Evolutionary conservation across 116 monocot species (phyloP), one percentile per base, ranked within the genome.

Genomic region (Trichopus zeylanicus): DNA sequence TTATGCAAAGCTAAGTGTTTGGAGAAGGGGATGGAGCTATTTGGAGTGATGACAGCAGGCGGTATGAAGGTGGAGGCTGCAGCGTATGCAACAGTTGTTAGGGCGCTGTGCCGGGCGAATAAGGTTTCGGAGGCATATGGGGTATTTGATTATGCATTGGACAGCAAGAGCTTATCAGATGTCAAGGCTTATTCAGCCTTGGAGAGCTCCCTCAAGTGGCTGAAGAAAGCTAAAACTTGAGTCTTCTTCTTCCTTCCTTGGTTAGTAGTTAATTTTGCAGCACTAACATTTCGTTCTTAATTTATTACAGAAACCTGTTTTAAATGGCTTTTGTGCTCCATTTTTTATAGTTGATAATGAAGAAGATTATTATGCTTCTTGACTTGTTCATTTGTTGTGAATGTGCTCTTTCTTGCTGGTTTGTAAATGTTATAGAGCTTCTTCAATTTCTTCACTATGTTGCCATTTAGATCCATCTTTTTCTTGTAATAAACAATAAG

Each of bases 61-160:
- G 70, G 57, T 20, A 87, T 97, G 81, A 97, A 87, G 77, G 67
- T 97, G 28, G 87, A 97, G 29, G 46, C 59, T 24, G 62, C 87
- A 3, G 59, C 95, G 21, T 97, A 90, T 78, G 84, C 84, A 0
- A 84, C 84, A 0, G 71, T 90, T 27, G 57, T 97, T 29, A 78
- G 95, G 72, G 47, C 67, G 4, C 42, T 97, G 61, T 84, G 81
- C 65, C 57, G 84, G 68, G 60, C 64, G 16, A 70, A 75, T 48
- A 81, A 74, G 56, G 57, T 97, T 28, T 73, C 81, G 0, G 91
- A 87, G 39, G 90, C 95, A 0, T 97, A 97, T 67, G 74, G 72
- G 48, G 84, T 87, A 60, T 90, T 97, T 70, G 91, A 90, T 87
- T 97, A 87, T 81, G 91, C 63, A 11, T 19, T 81, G 30, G 75